phyloP scores from a whole-genome alignment of 1,139 yeast species.

The Debaryomycetaceae sp. region DNA sequence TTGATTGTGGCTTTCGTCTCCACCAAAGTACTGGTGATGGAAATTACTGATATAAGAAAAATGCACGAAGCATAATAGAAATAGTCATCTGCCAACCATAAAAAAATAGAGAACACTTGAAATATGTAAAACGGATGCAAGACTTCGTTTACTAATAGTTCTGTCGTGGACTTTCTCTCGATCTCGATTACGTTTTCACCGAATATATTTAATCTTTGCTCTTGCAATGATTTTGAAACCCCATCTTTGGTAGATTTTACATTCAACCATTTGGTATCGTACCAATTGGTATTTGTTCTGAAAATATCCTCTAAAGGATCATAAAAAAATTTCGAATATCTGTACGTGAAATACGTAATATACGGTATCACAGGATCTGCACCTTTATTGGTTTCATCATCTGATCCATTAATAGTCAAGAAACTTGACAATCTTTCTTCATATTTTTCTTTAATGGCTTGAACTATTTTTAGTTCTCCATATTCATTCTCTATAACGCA shows the following conservation, averaged over 20 bases:
- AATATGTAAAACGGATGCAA: slow-evolving; percentile 93
- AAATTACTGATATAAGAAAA: slow-evolving; percentile 75
- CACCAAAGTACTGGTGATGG: slow-evolving; percentile 73
- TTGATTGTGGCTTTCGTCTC: slow-evolving; percentile 79
- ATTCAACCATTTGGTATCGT: slow-evolving; percentile 71
- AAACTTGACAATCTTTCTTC: slow-evolving; percentile 71
- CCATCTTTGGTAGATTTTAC: slow-evolving; percentile 62
- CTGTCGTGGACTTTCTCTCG: slow-evolving; percentile 63
- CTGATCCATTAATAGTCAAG: slow-evolving; percentile 32
- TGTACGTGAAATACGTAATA: slow-evolving; percentile 68
- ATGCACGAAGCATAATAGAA: slow-evolving; percentile 93
- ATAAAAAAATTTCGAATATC: slow-evolving; percentile 80
- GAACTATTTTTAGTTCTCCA: slow-evolving; percentile 72
- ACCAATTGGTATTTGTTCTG: slow-evolving; percentile 84
- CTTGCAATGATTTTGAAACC: slow-evolving; percentile 62
- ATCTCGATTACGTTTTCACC: slow-evolving; percentile 75
- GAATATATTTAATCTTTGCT: slow-evolving; percentile 69
- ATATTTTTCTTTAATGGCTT: slow-evolving; percentile 57
- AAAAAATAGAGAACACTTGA: slow-evolving; percentile 83
- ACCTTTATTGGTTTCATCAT: slow-evolving; percentile 12
- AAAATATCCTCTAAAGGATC: slow-evolving; percentile 85
- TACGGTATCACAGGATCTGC: slow-evolving; percentile 68
- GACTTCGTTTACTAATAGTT: slow-evolving; percentile 79
- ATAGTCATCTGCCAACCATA: slow-evolving; percentile 92
- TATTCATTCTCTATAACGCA: slow-evolving; percentile 90